Evolutionary conservation across 1,284 basidiomycete genomes (phyloP), one percentile per base, ranked within the genome.

Genomic region (Ceratobasidium sp.): DNA sequence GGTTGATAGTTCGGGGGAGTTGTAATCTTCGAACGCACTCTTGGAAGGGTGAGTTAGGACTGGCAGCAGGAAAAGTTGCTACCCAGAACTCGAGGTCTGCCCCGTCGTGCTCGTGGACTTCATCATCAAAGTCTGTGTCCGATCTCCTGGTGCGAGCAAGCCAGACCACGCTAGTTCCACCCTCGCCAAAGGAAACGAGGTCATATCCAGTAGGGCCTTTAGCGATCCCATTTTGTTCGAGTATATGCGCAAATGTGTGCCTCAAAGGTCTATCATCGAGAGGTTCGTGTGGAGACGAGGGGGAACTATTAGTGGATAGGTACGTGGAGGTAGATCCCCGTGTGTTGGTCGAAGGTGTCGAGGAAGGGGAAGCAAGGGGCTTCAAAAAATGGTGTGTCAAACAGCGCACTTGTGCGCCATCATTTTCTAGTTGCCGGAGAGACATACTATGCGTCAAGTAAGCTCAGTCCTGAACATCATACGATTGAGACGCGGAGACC

Each of bases 341-440:
- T 23, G 33, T 50, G 52, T 66, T 50, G 9, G 62, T 42, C 2
- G 62, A 66, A 14, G 62, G 50, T 7, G 62, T 66, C 25, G 62
- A 30, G 16, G 50, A 50, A 33, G 50, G 27, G 19, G 62, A 44
- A 29, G 50, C 62, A 33, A 66, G 27, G 11, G 62, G 62, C 5
- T 49, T 66, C n/a, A 66, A n/a, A 29, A 66, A 66, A 21, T 66
- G 62, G 21, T 66, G 62, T 13, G 62, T 66, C n/a, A 66, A 19
- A 21, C 62, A 66, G 9, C 62, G 62, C 7, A 66, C 62, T 33
- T 27, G 25, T 21, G 50, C 25, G 11, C 39, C 46, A 7, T 66
- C n/a, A 30, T 46, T n/a, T n/a, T 66, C 62, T 19, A 66, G 36
- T 23, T 66, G 52, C 19, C 62, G 49, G 19, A 66, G 46, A 13